phyloP scores from a whole-genome alignment of 805 yeast genomes.

The Hanseniaspora hatyaiensis region DNA sequence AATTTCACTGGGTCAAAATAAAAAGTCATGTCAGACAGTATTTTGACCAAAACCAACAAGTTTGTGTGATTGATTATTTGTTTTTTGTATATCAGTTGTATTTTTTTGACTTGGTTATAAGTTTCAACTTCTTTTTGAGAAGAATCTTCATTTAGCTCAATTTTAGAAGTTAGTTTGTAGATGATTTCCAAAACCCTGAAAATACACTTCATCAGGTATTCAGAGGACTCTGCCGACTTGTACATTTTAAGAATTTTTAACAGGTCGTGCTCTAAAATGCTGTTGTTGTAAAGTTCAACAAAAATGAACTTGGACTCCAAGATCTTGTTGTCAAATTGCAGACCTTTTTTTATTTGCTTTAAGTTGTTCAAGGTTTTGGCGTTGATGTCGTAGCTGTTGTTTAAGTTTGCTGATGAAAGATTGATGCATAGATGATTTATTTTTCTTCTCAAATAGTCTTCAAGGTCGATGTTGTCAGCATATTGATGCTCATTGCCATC shows the following conservation, averaged over 20 bases:
- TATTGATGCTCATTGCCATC: background rate
- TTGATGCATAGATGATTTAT: constrained; percentile 12
- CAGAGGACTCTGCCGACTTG: constrained; percentile 24
- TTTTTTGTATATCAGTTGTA: constrained; percentile 63
- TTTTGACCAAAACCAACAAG: no score
- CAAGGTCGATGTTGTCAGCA: constrained; percentile 5
- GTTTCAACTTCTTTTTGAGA: constrained; percentile 45
- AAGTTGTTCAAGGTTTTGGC: constrained; percentile 68
- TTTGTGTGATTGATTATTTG: constrained; percentile 47
- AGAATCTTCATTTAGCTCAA: constrained; percentile 50
- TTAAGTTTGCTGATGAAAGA: background rate
- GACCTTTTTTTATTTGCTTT: constrained; percentile 81
- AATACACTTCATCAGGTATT: constrained; percentile 46
- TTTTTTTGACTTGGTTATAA: constrained; percentile 49
- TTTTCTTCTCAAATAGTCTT: constrained; percentile 13
- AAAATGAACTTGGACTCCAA: constrained; percentile 69
- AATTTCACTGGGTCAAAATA: background rate
- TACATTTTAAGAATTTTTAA: constrained; percentile 47
- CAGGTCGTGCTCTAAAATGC: constrained; percentile 61
- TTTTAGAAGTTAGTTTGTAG: constrained; percentile 79
- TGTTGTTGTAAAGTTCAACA: constrained; percentile 71
- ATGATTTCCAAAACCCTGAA: constrained; percentile 64
- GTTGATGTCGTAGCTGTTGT: constrained; percentile 52
- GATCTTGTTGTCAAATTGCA: constrained; percentile 68
- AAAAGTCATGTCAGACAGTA: no score